Evolutionary conservation across 495 filamentous ascomycete genomes (phyloP).

Genomic region (Cercophora sp.): DNA sequence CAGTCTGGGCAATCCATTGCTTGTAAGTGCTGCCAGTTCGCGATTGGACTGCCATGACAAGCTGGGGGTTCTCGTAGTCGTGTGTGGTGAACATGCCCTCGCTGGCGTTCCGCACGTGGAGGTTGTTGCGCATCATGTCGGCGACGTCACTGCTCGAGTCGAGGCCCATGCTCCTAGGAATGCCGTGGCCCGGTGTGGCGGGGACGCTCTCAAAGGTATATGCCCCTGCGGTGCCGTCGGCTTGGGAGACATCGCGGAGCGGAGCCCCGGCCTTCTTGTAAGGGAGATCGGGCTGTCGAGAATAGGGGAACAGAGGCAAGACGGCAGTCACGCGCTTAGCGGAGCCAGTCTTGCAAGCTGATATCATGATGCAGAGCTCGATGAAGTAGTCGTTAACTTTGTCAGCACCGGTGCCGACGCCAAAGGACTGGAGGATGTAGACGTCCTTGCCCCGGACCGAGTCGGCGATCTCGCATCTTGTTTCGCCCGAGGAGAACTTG

Average conservation of each 20-base stretch:
- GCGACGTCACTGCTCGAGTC: conserved; percentile 61
- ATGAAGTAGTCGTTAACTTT: conserved; percentile 88
- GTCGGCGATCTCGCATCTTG: conserved; percentile 89
- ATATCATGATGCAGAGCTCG: conserved; percentile 95
- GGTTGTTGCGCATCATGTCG: conserved; percentile 47
- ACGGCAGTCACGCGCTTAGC: conserved; percentile 90
- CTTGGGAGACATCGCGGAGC: conserved; percentile 43
- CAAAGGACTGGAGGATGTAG: conserved; percentile 86
- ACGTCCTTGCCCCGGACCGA: conserved; percentile 97
- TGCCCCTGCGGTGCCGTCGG: conserved; percentile 41
- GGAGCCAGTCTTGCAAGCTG: conserved; percentile 94
- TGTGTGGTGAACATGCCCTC: conserved; percentile 44
- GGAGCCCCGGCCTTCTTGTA: conserved; percentile 95
- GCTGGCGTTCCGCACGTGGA: neutral
- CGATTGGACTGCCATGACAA: conserved; percentile 59
- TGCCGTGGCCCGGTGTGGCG: conserved; percentile 68
- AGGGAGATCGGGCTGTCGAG: conserved; percentile 87
- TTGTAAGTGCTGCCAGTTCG: conserved; percentile 92
- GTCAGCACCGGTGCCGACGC: conserved; percentile 40
- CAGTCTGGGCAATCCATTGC: conserved; percentile 96
- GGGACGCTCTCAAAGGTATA: conserved; percentile 69
- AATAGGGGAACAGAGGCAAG: conserved; percentile 93
- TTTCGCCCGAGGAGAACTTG: conserved; percentile 95
- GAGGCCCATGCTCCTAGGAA: conserved; percentile 60
- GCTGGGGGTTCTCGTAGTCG: conserved; percentile 53